Base-by-base conservation (phyloP, 306 rosid species). In the Trifolium pratense region DNA sequence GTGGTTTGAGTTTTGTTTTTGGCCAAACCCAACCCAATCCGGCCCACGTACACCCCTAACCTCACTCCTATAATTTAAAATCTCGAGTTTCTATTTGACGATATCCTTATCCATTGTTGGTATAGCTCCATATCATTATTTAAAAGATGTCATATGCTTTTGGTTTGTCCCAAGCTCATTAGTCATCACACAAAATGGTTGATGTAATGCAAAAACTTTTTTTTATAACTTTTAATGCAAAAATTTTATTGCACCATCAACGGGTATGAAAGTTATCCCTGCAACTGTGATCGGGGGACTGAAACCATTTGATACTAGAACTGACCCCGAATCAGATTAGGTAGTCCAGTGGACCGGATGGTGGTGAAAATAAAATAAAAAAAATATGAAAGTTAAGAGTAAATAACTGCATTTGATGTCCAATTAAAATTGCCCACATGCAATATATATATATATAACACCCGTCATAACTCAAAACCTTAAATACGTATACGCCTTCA, bases 361-460 rank as follows among this genome's bases (percentile, higher is more conserved):
- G n/a, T n/a, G n/a, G n/a, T n/a, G n/a, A n/a, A n/a, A n/a, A n/a
- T n/a, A n/a, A n/a, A n/a, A n/a, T n/a, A n/a, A n/a, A n/a, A n/a
- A n/a, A n/a, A n/a, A n/a, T 51, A 51, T 16, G 9, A 16, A 49
- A 57, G 6, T 9, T 3, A 55, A 55, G 58, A 17, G 58, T 17
- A 25, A 7, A 16, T 16, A 18, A 21, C 32, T 55, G 8, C 31
- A 55, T 53, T 26, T 55, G n/a, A 55, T 55, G 61, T 55, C 59
- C 59, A 53, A 53, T n/a, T n/a, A n/a, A n/a, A n/a, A n/a, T 53
- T 17, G 29, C 14, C 5, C 61, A 55, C 15, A 55, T 55, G 32
- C n/a, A 55, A 55, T 55, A 32, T n/a, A n/a, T n/a, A n/a, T n/a
- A n/a, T n/a, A 52, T 48, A 6, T 43, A 57, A 57, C 36, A 57